Conservation (phyloP, 257 asterid genomes). For the Verbena officinalis region DNA sequence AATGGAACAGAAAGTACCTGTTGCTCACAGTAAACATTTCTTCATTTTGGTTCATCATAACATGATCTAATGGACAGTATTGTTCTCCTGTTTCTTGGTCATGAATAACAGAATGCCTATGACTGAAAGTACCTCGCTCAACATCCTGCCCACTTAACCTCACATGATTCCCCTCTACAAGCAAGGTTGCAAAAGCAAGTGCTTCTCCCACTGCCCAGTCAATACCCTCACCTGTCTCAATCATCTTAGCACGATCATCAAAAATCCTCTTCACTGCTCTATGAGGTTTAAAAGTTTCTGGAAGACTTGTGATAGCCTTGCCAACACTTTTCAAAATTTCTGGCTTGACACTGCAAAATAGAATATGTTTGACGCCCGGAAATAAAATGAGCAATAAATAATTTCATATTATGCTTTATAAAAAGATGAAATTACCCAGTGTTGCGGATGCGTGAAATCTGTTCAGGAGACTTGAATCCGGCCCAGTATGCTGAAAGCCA, state of each 20-base stretch:
- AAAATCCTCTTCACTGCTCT: conserved; percentile 87
- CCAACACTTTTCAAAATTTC: conserved; percentile 96
- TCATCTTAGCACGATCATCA: conserved; percentile 94
- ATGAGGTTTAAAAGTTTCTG: conserved; percentile 85
- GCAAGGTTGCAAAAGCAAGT: conserved; percentile 95
- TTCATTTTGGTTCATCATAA: conserved; percentile 78
- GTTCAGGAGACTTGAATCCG: conserved; percentile 97
- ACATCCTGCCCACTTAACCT: conserved; percentile 99
- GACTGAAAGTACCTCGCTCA: conserved; percentile 99
- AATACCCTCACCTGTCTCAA: conserved; percentile 92
- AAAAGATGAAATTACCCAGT: conserved; percentile 66
- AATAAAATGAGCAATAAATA: conserved; percentile 14
- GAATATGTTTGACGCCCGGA: conserved; percentile 16
- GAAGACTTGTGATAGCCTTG: conserved; percentile 74
- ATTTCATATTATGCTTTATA: background rate
- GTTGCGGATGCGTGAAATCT: conserved; percentile 87
- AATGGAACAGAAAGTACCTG: conserved; percentile 49
- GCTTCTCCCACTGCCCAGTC: conserved; percentile 99
- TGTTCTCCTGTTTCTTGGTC: conserved; percentile 90
- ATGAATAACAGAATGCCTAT: conserved; percentile 88
- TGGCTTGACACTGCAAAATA: conserved; percentile 74
- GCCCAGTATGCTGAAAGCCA: conserved; percentile 98
- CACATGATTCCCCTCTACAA: conserved; percentile 97
- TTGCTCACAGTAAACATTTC: conserved; percentile 95
- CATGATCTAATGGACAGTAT: conserved; percentile 92